Conservation (phyloP, 1,139 yeast genomes). For the Candida glucosophila region DNA sequence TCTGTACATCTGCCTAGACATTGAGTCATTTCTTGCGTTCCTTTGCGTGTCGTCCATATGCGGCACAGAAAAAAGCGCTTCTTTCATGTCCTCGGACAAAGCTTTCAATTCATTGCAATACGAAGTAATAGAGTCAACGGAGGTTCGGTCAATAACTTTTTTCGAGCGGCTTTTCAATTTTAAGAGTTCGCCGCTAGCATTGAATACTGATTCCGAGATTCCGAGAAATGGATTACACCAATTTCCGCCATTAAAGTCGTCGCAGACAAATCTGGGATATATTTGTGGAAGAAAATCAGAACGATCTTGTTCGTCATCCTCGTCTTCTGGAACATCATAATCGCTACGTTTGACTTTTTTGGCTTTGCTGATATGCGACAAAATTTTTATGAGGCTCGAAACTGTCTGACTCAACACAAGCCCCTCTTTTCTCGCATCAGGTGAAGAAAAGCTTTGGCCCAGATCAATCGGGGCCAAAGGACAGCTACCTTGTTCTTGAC, state of each 20-base stretch:
- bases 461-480: no score
- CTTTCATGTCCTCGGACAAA: constrained; percentile 32
- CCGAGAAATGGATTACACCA: constrained; percentile 63
- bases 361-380: constrained; percentile 23
- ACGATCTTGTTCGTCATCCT: constrained; percentile 27
- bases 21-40: constrained; percentile 45
- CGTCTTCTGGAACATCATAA: constrained; percentile 32
- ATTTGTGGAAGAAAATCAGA: constrained; percentile 47
- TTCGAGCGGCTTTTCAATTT: constrained; percentile 37
- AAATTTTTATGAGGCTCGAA: no score
- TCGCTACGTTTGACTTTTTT: constrained; percentile 26
- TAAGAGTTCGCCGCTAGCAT: constrained; percentile 39
- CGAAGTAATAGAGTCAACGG: constrained; percentile 28
- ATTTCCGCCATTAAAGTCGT: constrained; percentile 64
- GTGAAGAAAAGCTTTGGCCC: no score
- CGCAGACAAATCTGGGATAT: constrained; percentile 57
- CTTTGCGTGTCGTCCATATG: constrained; percentile 22
- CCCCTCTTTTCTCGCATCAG: no score
- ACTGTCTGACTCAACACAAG: no score
- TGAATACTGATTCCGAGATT: constrained; percentile 28
- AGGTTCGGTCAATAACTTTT: constrained; percentile 41
- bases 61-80: constrained; percentile 30
- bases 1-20: constrained; percentile 46
- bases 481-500: no score
- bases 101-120: constrained; percentile 29